Percentiles rank a stretch among this genome's conserved stretches.
phyloP scores from a whole-genome alignment of 768 basidiomycete genomes.

The Lepiota venenata region DNA sequence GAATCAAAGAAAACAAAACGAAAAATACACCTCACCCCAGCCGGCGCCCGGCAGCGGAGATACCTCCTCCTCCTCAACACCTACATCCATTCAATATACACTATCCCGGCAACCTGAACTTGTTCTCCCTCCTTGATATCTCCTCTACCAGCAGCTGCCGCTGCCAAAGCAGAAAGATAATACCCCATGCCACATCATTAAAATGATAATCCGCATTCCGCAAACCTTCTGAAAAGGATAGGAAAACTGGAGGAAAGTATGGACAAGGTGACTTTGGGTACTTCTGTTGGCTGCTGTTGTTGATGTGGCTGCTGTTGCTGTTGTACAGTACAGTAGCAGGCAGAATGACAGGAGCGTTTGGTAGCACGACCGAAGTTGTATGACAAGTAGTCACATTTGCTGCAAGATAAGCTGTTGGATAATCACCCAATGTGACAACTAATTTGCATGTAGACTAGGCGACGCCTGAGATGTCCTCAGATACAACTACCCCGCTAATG shows the following conservation, averaged over 20 bases:
- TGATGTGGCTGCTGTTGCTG: conserved; percentile 28
- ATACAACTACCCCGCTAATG: conserved; percentile 27
- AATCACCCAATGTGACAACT: conserved; percentile 78
- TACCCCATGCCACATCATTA: conserved; percentile 27
- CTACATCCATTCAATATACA: conserved; percentile 76
- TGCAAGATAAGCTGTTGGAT: conserved; percentile 78
- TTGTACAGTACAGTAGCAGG: not conserved
- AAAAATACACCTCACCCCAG: conserved; percentile 64
- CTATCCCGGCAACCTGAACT: conserved; percentile 60
- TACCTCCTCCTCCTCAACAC: conserved; percentile 62
- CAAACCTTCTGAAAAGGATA: conserved; percentile 87
- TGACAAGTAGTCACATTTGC: conserved; percentile 50
- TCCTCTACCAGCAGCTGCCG: conserved; percentile 18
- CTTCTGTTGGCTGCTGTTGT: conserved; percentile 21
- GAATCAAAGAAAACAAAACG: not conserved
- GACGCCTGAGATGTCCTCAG: conserved; percentile 48
- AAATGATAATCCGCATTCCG: conserved; percentile 64
- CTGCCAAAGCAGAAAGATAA: conserved; percentile 10
- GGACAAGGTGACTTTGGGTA: conserved; percentile 51
- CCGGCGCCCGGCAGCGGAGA: conserved; percentile 57
- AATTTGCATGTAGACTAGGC: conserved; percentile 79
- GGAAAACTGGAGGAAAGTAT: conserved; percentile 78
- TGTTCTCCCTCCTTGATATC: conserved; percentile 27
- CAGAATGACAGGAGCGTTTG: not conserved
- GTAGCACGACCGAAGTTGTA: not conserved